These are phyloP conservation scores for Ailanthus altissimus DNA, from an alignment of 345 rosid species.

Conservation along the genomic window DNA sequence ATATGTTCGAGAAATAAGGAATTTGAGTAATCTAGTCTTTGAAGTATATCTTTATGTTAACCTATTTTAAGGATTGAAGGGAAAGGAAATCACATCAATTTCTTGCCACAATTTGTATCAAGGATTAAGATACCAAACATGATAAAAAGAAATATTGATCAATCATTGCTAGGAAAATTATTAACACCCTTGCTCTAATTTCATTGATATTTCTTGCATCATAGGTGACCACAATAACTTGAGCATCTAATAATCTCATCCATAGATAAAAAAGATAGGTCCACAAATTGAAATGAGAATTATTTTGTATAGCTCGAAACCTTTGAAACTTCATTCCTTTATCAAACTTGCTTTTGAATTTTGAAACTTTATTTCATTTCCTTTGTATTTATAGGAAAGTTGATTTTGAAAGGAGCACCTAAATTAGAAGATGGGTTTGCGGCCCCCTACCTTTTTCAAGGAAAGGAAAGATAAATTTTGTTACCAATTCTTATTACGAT, in stretches of 20 bases:
- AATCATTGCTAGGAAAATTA: not conserved
- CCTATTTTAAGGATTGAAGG: not conserved
- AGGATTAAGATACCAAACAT: not conserved
- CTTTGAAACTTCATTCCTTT: too few relatives aligned
- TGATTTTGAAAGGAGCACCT: not conserved
- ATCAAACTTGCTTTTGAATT: too few relatives aligned
- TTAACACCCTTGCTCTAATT: not conserved
- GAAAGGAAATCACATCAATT: not conserved
- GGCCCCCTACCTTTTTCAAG: not conserved
- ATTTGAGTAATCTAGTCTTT: not conserved
- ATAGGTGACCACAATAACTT: not conserved
- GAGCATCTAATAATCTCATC: constrained; percentile 1
- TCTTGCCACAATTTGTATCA: not conserved
- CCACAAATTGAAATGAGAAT: not conserved
- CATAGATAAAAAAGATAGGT: not conserved
- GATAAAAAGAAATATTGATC: not conserved
- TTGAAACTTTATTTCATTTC: too few relatives aligned
- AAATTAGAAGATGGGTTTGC: not conserved
- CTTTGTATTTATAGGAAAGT: not conserved
- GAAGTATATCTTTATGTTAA: not conserved
- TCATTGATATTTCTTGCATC: not conserved
- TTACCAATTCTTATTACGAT: too few relatives aligned
- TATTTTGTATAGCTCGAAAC: not conserved
- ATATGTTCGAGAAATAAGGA: not conserved
- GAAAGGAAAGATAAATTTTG: not conserved